Conservation (phyloP, 352 stramenopile genomes). For the Aphanomyces invadans region DNA sequence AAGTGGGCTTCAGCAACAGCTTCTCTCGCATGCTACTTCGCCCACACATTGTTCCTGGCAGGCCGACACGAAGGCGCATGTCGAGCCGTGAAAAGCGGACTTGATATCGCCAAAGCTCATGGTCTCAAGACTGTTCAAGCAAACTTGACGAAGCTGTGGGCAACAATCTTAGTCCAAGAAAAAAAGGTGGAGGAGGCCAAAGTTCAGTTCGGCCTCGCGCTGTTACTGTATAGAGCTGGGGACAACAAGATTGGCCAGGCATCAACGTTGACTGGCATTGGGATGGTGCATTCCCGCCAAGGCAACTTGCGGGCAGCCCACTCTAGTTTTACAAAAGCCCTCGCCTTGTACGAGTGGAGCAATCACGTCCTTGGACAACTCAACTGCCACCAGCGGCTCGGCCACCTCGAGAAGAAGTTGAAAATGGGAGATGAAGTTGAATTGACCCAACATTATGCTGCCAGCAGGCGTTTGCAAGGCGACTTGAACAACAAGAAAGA, state of each 20-base stretch:
- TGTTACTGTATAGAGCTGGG: slow-evolving; percentile 67
- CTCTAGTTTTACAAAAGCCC: slow-evolving; percentile 70
- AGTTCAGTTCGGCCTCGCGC: slow-evolving; percentile 59
- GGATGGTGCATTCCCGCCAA: slow-evolving; percentile 75
- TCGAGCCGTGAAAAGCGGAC: slow-evolving; percentile 60
- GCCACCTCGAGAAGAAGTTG: slow-evolving; percentile 79
- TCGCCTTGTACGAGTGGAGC: slow-evolving; percentile 79
- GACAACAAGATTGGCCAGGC: slow-evolving; percentile 72
- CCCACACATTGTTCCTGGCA: slow-evolving; percentile 63
- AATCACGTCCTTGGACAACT: slow-evolving; percentile 68
- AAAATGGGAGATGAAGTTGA: slow-evolving; percentile 49
- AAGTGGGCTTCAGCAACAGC: slow-evolving; percentile 6
- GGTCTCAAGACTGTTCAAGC: slow-evolving; percentile 57
- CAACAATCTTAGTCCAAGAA: slow-evolving; percentile 48
- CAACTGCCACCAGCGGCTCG: slow-evolving; percentile 73
- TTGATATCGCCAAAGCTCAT: slow-evolving; percentile 70
- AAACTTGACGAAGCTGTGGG: slow-evolving; percentile 72
- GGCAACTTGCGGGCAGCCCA: slow-evolving; percentile 66
- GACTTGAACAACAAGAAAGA: slow-evolving; percentile 72
- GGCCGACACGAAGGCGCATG: slow-evolving; percentile 61
- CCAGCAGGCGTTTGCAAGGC: slow-evolving; percentile 60
- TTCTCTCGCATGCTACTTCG: slow-evolving; percentile 66
- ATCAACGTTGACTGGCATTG: slow-evolving; percentile 61
- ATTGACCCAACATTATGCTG: slow-evolving; percentile 74
- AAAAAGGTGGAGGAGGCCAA: slow-evolving; percentile 80